Base-by-base conservation (phyloP, 768 basidiomycete genomes). In the Suillus fuscotomentosus region DNA sequence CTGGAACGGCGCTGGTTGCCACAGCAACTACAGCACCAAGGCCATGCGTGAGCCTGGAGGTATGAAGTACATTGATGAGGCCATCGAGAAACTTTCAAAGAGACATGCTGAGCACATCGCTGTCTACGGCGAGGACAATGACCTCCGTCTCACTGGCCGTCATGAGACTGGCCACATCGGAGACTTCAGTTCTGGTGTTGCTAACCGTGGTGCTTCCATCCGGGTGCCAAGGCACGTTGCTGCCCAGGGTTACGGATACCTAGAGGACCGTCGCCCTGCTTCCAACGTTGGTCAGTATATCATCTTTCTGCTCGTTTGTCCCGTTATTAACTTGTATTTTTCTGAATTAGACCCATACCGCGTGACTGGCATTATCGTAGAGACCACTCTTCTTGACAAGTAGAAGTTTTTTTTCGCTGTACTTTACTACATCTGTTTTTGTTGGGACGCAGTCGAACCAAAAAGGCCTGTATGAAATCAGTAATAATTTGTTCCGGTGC, bases 1-100 rank as follows among this genome's bases (percentile, higher is more conserved):
- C 77, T 99, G 97, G 97, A 99, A 99, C 79, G 97, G 97, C 74
- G 97, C 97, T 69, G 97, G 97, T 62, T 94, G 92, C 84, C 97
- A 99, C 86, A 92, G 91, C 82, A 99, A 98, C 88, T 99, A 86
- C 86, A 93, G 91, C 73, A 99, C 97, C 71, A 89, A 91, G 78
- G 84, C 84, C 60, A 99, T 97, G 91, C 94, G 97, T 67, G 92
- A 94, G 77, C 86, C 88, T 51, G 95, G 92, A 78, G 97, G 97
- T 72, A 94, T 95, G 82, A 91, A 95, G 81, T 73, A 78, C 67
- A 99, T 99, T 75, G 91, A 99, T 70, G 88, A 86, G 53, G 95
- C 95, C 62, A 97, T 99, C 75, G 90, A 92, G 83, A 98, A 97
- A 82, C 84, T 99, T 65, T 81, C 88, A 70, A 90, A 90, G 82